Evolutionary conservation across 208 protist genomes (phyloP).

Genomic region (Spongospora subterranea): DNA sequence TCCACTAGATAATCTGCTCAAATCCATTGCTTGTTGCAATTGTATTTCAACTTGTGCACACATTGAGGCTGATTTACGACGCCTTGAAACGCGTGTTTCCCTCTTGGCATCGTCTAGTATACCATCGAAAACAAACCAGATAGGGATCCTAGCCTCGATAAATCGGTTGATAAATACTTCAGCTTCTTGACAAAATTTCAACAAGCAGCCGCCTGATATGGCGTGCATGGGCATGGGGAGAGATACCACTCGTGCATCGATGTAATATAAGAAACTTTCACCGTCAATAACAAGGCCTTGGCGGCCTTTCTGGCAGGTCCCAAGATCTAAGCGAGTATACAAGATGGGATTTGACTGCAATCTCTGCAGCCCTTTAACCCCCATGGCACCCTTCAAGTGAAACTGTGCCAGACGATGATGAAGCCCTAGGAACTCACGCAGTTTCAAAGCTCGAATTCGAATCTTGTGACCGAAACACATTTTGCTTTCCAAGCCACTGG

Average conservation of each 20-base stretch:
- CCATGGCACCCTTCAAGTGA: no score
- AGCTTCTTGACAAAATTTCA: not conserved
- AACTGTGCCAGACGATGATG: no score
- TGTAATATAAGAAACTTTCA: slow-evolving; percentile 30
- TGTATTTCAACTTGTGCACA: not conserved
- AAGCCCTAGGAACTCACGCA: no score
- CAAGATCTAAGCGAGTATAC: not conserved
- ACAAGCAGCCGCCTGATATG: slow-evolving; percentile 20
- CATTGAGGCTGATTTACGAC: not conserved
- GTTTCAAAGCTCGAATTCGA: no score
- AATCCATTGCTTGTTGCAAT: not conserved
- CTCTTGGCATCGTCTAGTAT: not conserved
- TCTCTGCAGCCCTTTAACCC: not conserved
- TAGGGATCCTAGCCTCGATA: not conserved
- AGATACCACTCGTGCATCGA: not conserved
- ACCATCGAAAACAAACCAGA: slow-evolving; percentile 9
- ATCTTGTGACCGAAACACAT: no score
- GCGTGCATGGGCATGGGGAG: not conserved
- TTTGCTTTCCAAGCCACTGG: no score
- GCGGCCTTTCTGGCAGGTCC: not conserved
- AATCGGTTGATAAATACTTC: not conserved
- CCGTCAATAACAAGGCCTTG: not conserved
- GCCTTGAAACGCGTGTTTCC: not conserved
- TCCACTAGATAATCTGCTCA: not conserved
- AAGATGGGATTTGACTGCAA: no score